Evolutionary conservation across 192 early-diverging fungal species (phyloP), one percentile per base, ranked within the genome.

Genomic region (Mycoemilia scoparia): DNA sequence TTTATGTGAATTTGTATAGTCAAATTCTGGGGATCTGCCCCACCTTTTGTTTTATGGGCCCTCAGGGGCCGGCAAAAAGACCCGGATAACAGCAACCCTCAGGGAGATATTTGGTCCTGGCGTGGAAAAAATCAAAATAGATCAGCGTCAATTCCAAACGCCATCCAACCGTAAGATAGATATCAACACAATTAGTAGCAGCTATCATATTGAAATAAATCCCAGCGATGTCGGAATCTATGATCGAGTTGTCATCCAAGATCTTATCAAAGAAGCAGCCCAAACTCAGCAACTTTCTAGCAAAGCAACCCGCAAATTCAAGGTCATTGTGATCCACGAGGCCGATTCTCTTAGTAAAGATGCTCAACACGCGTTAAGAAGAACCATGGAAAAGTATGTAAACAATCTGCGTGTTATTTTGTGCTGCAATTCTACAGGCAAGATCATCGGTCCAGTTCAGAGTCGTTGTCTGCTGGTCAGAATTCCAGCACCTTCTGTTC

Each of bases 311-410:
- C 71, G 82, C 38, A 49, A 58, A 36, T 98, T 96, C 55, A 98
- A 98, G 64, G 80, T 93, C 3, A 83, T 96, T 4, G 73, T 96
- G 14, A 67, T 99, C 34, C 80, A 93, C 55, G 90, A 96, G 55
- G 91, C 95, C 3, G 89, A 96, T 48, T 41, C 58, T 27, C 66
- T 99, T 34, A 72, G 76, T 20, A 66, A 79, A 24, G 87, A 92
- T 32, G 91, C 95, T 9, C 95, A 99, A 58, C 78, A 87, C 21
- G 91, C 79, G 16, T 70, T 99, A 36, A 76, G 95, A 36, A 67
- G 95, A n/a, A 99, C 95, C 2, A 99, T 99, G 95, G 95, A 99
- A 59, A 96, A 95, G 63, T 96, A 99, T 54, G 86, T 84, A 70
- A 49, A 47, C 36, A 93, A 89, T 53, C 59, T 96, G 36, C 76